These are phyloP conservation scores for Lichtheimia ramosa DNA, from an alignment of 371 early-diverging fungal species.

Conservation along the genomic window DNA sequence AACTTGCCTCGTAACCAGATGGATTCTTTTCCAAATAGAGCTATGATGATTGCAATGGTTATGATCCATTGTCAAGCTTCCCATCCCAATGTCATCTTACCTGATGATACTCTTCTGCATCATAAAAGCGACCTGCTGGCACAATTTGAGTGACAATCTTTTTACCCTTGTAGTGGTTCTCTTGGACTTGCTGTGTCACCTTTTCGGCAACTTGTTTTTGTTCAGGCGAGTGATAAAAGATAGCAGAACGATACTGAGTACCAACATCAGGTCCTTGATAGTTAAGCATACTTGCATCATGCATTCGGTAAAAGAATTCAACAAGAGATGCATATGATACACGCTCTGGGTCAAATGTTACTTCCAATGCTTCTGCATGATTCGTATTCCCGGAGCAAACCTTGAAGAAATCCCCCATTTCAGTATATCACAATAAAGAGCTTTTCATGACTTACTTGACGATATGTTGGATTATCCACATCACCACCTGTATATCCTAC, in stretches of 20 bases:
- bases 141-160: slow-evolving; percentile 79
- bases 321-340: slow-evolving; percentile 71
- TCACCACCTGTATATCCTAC: slow-evolving; percentile 91
- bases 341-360: slow-evolving; percentile 73
- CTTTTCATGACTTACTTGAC: slow-evolving; percentile 45
- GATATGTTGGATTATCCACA: slow-evolving; percentile 56
- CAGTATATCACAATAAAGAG: not conserved
- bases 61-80: not conserved
- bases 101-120: slow-evolving; percentile 92
- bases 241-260: slow-evolving; percentile 86
- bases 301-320: slow-evolving; percentile 88
- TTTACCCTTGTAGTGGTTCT: slow-evolving; percentile 51
- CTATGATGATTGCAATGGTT: slow-evolving; percentile 7
- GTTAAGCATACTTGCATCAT: slow-evolving; percentile 50
- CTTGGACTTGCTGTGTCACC: slow-evolving; percentile 61
- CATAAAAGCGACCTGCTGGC: slow-evolving; percentile 75
- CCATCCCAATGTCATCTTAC: slow-evolving; percentile 16
- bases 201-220: slow-evolving; percentile 74
- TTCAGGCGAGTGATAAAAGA: slow-evolving; percentile 74
- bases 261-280: slow-evolving; percentile 35
- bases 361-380: slow-evolving; percentile 86
- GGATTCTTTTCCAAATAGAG: slow-evolving; percentile 42
- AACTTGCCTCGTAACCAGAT: slow-evolving; percentile 38
- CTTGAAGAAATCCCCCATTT: slow-evolving; percentile 5
- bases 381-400: slow-evolving; percentile 72